Conservation (phyloP, 306 rosid species). For the Cicer pinnatifidum region DNA sequence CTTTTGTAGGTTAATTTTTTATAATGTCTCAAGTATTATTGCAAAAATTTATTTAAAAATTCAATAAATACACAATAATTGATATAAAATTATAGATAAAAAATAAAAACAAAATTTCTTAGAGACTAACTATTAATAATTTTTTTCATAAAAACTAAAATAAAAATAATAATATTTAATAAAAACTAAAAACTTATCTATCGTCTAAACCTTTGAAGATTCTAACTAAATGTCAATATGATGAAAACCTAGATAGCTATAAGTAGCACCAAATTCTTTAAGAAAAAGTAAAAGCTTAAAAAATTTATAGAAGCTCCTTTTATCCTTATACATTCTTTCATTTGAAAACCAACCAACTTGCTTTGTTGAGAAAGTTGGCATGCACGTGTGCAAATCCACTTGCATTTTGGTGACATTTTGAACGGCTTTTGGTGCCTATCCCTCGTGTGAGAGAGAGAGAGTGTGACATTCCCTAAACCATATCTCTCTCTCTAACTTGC, state of each 20-base stretch:
- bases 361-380: slow-evolving; percentile 44
- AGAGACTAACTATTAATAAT: no score
- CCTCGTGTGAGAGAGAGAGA: slow-evolving; percentile 60
- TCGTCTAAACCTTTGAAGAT: no score
- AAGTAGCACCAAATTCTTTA: neutral
- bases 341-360: neutral
- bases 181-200: no score
- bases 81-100: no score
- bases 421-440: slow-evolving; percentile 60
- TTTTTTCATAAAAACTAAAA: no score
- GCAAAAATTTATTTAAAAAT: no score
- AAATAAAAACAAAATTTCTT: no score
- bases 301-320: neutral
- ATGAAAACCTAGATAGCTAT: neutral
- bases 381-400: slow-evolving; percentile 71
- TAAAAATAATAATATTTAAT: no score
- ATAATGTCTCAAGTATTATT: no score
- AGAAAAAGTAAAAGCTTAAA: neutral
- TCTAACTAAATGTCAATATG: no score
- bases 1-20: no score
- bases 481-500: slow-evolving; percentile 54
- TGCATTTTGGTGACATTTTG: slow-evolving; percentile 45
- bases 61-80: no score
- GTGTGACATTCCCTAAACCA: slow-evolving; percentile 51
- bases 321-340: neutral